These are phyloP conservation scores for Apiosordaria backusii DNA, from an alignment of 495 filamentous ascomycete species.

Conservation along the genomic window DNA sequence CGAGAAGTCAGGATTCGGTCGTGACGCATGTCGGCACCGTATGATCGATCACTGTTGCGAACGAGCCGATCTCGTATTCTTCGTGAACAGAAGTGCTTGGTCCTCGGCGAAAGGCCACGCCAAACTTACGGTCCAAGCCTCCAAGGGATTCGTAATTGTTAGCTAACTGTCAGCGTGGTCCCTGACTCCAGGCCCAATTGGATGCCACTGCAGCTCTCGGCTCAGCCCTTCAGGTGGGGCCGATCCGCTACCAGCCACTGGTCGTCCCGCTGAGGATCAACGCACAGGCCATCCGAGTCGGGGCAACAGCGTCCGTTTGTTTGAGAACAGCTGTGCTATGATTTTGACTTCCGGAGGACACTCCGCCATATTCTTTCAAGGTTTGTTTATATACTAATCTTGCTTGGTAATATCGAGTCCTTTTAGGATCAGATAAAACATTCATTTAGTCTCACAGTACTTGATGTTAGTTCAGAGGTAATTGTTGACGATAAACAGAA, in stretches of 20 bases:
- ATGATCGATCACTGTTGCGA: background rate
- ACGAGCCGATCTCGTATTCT: background rate
- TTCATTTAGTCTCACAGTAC: background rate
- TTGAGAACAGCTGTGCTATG: background rate
- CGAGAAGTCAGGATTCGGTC: background rate
- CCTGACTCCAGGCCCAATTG: background rate
- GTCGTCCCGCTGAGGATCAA: background rate
- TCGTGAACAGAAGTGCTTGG: background rate
- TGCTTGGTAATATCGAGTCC: background rate
- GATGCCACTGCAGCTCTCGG: background rate
- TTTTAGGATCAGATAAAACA: background rate
- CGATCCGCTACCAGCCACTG: no score
- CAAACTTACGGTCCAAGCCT: slow-evolving; percentile 8
- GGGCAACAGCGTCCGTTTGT: background rate
- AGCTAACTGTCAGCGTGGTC: slow-evolving; percentile 12
- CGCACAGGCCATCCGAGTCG: background rate
- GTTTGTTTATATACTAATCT: background rate
- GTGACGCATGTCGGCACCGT: slow-evolving; percentile 3
- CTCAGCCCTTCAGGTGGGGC: slow-evolving; percentile 6
- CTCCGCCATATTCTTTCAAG: background rate
- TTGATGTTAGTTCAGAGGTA: background rate
- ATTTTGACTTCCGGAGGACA: background rate
- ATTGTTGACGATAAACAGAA: background rate
- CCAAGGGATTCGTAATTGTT: slow-evolving; percentile 11
- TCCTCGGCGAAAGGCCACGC: background rate